These are phyloP conservation scores for Blastocystis sp. DNA, from an alignment of 352 stramenopile species.

Conservation along the genomic window DNA sequence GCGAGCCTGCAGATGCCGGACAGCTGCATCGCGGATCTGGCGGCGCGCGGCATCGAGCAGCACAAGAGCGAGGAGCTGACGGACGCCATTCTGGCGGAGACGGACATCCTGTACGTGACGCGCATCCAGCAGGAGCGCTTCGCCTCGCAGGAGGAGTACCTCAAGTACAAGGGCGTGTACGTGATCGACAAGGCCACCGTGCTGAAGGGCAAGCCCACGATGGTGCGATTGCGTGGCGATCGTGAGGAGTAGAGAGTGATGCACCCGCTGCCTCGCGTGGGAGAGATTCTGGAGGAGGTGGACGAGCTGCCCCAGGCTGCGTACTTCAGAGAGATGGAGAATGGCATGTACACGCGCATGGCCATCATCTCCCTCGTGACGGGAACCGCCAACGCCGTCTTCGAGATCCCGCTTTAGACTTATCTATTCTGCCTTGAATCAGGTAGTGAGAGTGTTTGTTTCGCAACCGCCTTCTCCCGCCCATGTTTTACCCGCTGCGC, in stretches of 20 bases:
- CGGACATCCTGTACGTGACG: constrained; percentile 96
- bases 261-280: constrained; percentile 93
- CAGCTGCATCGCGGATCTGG: constrained; percentile 78
- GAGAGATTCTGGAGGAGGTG: constrained; percentile 92
- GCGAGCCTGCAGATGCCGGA: constrained; percentile 78
- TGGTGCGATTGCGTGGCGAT: constrained; percentile 74
- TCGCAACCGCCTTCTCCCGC: background rate
- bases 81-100: constrained; percentile 82
- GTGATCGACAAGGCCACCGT: constrained; percentile 78
- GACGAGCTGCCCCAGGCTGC: constrained; percentile 89
- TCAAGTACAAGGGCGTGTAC: constrained; percentile 86
- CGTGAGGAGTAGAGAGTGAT: constrained; percentile 79
- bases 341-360: constrained; percentile 98
- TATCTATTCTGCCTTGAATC: constrained; percentile 2
- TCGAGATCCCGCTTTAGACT: constrained; percentile 56
- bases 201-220: constrained; percentile 80
- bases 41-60: constrained; percentile 79
- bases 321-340: constrained; percentile 93
- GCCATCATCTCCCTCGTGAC: constrained; percentile 88
- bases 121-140: constrained; percentile 96
- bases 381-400: constrained; percentile 72
- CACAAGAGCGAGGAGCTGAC: constrained; percentile 80
- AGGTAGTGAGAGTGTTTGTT: constrained; percentile 5
- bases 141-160: constrained; percentile 86
- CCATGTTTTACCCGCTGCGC: constrained; percentile 16